A percentile compares a stretch with the other conserved stretches of the same genome.
Conservation (phyloP, 495 filamentous ascomycete genomes). For the Copromyces sp. region DNA sequence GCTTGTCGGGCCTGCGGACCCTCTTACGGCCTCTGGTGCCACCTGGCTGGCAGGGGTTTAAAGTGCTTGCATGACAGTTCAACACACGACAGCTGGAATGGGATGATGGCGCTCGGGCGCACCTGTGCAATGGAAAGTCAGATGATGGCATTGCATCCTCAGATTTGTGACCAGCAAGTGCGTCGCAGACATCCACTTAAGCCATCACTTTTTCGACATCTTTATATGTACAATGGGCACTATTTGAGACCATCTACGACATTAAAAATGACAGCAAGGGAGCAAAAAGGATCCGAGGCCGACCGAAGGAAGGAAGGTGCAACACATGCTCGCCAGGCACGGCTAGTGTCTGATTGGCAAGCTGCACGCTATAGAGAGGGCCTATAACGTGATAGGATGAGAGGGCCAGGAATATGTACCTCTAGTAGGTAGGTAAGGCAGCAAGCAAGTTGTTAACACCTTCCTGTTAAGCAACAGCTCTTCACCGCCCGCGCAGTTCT, state of each 20-base stretch:
- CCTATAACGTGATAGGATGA: background rate
- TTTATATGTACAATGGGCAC: background rate
- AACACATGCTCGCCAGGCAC: background rate
- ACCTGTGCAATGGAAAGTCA: background rate
- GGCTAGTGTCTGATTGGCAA: background rate
- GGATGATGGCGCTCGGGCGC: background rate
- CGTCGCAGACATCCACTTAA: background rate
- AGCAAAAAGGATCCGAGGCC: background rate
- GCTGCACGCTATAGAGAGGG: background rate
- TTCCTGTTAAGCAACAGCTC: background rate
- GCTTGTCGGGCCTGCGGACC: background rate
- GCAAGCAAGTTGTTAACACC: background rate
- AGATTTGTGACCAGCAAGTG: background rate
- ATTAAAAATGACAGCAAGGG: background rate
- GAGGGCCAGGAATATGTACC: background rate
- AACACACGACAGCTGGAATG: background rate
- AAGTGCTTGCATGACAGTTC: constrained; percentile 6
- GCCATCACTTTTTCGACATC: background rate
- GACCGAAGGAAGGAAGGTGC: background rate
- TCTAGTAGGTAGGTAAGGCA: no score
- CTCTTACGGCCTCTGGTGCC: background rate
- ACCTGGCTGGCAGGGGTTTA: constrained; percentile 3
- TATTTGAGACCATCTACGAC: background rate
- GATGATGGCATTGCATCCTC: background rate
- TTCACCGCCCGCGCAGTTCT: background rate